A percentile compares a stretch with the other conserved stretches of the same genome.
Evolutionary conservation across 345 rosid species (phyloP).

Genomic region (Cochlearia excelsa): DNA sequence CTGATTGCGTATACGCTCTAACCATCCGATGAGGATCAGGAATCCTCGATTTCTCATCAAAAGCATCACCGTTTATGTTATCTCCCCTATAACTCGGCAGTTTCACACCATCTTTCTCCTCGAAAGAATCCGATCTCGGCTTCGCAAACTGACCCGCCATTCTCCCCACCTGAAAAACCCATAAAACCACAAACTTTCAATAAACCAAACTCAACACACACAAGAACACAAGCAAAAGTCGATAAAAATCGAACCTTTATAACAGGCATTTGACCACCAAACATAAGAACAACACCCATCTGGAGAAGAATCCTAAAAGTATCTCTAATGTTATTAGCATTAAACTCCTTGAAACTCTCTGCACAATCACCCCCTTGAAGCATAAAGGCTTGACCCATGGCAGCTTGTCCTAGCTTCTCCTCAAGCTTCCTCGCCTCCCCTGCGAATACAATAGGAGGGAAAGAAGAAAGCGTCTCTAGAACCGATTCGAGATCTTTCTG

Average conservation of each 20-base stretch:
- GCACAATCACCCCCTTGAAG: conserved; percentile 48
- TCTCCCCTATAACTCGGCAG: conserved; percentile 69
- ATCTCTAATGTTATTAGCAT: conserved; percentile 55
- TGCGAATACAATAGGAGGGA: conserved; percentile 66
- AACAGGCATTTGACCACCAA: conserved; percentile 62
- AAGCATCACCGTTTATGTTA: conserved; percentile 60
- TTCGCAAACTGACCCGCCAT: conserved; percentile 77
- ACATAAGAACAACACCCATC: conserved; percentile 69
- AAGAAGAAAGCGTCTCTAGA: conserved; percentile 49
- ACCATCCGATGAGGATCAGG: conserved; percentile 67
- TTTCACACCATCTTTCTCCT: conserved; percentile 56
- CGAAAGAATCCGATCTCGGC: conserved; percentile 59
- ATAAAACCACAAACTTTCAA: conserved; percentile 4
- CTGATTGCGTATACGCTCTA: conserved; percentile 63
- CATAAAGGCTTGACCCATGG: conserved; percentile 56
- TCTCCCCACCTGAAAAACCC: conserved; percentile 45
- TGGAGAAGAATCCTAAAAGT: conserved; percentile 63
- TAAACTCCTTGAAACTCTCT: conserved; percentile 42
- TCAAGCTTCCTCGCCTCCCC: conserved; percentile 64
- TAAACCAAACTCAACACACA: neutral
- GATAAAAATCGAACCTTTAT: conserved; percentile 37
- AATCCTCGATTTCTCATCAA: conserved; percentile 57
- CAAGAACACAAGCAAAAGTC: neutral
- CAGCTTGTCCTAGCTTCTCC: conserved; percentile 52
- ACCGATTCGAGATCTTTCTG: conserved; percentile 57